Base-by-base conservation (phyloP, 768 basidiomycete genomes). In the Hemileccinum rubropunctum region DNA sequence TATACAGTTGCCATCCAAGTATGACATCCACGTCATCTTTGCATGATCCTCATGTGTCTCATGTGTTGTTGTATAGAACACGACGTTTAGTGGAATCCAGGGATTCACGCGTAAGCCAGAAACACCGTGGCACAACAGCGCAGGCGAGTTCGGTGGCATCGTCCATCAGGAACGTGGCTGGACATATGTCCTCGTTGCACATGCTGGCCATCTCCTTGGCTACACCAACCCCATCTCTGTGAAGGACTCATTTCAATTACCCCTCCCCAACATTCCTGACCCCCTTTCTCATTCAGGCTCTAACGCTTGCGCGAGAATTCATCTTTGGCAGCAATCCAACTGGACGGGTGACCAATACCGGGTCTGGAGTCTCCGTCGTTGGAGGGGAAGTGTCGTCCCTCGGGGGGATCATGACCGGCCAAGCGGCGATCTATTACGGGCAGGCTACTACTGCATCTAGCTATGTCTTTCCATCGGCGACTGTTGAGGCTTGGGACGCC, bases 11-110 rank as follows among this genome's bases (percentile, higher is more conserved):
- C 76, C 10, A 83, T 84, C 32, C 81, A 81, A 65, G 80, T 77
- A 46, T 14, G 59, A 53, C 42, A 45, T 48, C 12, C 6, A 17
- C 35, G 3, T 23, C 23, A 9, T 30, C 7, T 50, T 27, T 21
- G 21, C 27, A 8, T 15, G 14, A 21, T 30, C 18, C 21, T n/a
- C 20, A 7, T 2, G 1, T 42, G 15, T 47, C 52, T 47, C n/a
- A 57, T 6, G 9, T 9, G 23, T 18, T 26, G 1, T 33, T 2
- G 11, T 48, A 0, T 51, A 87, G 82, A 90, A 90, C 59, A 86
- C 85, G n/a, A 88, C 86, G 1, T 90, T 88, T 59, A 85, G 86
- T 23, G 86, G 86, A 8, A 81, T 82, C 35, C 83, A 83, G 66
- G 87, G 87, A 2, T 90, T 90, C 63, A 80, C 83, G 0, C 73